Evolutionary conservation across 2,329 filamentous ascomycete genomes (phyloP).

Genomic region (Pyricularia sp.): DNA sequence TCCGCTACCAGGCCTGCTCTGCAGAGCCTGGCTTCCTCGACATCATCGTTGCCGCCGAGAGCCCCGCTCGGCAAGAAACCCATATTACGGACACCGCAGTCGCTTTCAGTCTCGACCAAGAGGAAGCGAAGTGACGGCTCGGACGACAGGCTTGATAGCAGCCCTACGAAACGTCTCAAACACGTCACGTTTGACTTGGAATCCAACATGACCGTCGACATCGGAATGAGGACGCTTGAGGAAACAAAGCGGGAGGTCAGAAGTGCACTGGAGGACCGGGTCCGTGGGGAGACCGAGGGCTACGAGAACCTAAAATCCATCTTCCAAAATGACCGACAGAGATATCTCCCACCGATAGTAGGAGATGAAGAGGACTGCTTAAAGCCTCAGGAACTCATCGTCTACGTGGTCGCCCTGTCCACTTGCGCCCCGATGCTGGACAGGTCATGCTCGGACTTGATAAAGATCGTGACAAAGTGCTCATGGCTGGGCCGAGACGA

Average conservation of each 20-base stretch:
- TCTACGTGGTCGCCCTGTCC: slow-evolving; percentile 54
- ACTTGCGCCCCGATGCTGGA: slow-evolving; percentile 51
- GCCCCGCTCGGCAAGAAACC: slow-evolving; percentile 32
- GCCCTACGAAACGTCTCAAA: slow-evolving; percentile 43
- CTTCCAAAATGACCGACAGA: slow-evolving; percentile 40
- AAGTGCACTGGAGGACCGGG: slow-evolving; percentile 46
- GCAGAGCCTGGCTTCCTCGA: neutral
- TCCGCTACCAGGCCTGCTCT: neutral
- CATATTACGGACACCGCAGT: slow-evolving; percentile 38
- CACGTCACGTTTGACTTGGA: slow-evolving; percentile 48
- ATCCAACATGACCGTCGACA: slow-evolving; percentile 46
- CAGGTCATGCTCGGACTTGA: slow-evolving; percentile 47
- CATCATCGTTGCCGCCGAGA: neutral
- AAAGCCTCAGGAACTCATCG: slow-evolving; percentile 46
- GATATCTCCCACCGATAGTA: slow-evolving; percentile 18
- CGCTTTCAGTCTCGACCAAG: slow-evolving; percentile 31
- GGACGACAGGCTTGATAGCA: slow-evolving; percentile 29
- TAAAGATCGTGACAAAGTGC: slow-evolving; percentile 49
- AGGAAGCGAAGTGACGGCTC: slow-evolving; percentile 33
- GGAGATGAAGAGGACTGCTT: slow-evolving; percentile 35
- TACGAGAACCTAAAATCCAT: slow-evolving; percentile 53
- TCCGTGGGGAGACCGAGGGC: slow-evolving; percentile 46
- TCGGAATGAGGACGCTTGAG: slow-evolving; percentile 41
- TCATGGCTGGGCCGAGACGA: slow-evolving; percentile 58
- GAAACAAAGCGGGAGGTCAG: slow-evolving; percentile 46